Percentiles rank a stretch among this genome's conserved stretches.
Evolutionary conservation across 768 basidiomycete species (phyloP).

Genomic region (Naganishia onofrii): DNA sequence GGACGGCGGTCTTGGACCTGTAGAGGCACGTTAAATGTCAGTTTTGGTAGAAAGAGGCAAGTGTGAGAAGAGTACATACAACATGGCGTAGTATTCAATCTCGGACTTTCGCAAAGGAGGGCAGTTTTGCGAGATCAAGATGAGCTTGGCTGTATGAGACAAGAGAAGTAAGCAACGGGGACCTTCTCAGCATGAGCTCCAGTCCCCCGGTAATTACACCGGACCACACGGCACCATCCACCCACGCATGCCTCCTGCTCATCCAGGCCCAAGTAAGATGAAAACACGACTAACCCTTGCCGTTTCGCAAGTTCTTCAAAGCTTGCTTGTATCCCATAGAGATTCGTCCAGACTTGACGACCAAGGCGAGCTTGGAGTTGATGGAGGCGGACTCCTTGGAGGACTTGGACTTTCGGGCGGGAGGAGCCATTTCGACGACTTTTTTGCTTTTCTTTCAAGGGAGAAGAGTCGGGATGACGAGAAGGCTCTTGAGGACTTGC

Average conservation of each 20-base stretch:
- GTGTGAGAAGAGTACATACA: slow-evolving; percentile 53
- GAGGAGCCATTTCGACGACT: slow-evolving; percentile 65
- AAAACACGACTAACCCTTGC: slow-evolving; percentile 73
- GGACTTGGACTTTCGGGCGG: slow-evolving; percentile 91
- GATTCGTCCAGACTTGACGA: slow-evolving; percentile 95
- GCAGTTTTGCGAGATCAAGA: slow-evolving; percentile 98
- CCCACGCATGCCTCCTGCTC: not conserved
- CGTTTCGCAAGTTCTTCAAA: slow-evolving; percentile 94
- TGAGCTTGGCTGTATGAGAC: slow-evolving; percentile 76
- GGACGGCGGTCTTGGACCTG: slow-evolving; percentile 90
- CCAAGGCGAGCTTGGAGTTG: slow-evolving; percentile 79
- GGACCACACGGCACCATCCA: not conserved
- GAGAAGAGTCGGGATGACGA: slow-evolving; percentile 11
- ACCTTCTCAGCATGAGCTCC: slow-evolving; percentile 99
- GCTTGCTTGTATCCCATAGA: slow-evolving; percentile 95
- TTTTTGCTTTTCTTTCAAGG: not conserved
- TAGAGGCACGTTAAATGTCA: slow-evolving; percentile 1
- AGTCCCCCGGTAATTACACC: slow-evolving; percentile 61
- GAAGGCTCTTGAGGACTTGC: slow-evolving; percentile 26
- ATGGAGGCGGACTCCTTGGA: slow-evolving; percentile 92
- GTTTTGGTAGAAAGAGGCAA: not conserved
- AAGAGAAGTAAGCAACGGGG: slow-evolving; percentile 68
- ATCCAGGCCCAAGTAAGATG: not conserved
- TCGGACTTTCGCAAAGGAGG: slow-evolving; percentile 98
- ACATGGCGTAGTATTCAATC: slow-evolving; percentile 99